Evolutionary conservation across 169 alveolate genomes (phyloP), one percentile per base, ranked within the genome.

Genomic region (Plasmodium cynomolgi): DNA sequence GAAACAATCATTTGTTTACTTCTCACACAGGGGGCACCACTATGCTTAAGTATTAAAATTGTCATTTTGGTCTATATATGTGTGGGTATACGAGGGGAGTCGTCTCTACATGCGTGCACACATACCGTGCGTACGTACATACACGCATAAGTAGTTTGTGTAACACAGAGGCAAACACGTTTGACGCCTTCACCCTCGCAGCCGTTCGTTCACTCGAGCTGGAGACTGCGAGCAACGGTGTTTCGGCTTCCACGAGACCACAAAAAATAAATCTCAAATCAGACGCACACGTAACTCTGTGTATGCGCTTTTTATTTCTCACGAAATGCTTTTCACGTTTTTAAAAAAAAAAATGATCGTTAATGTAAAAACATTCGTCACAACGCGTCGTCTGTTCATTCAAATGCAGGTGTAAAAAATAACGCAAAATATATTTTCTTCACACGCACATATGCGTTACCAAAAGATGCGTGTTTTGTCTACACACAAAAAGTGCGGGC

Each of bases 301-400:
- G 37, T 11, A 11, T 79, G 54, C 31, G 37, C 62, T 73, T 41
- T 81, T 62, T 62, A 1, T 62, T 7, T 81, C 75, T 41, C 79
- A 81, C 62, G 68, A 81, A 47, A 81, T 50, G 34, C 3, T 81
- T 50, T 41, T 81, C 50, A 26, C 26, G 20, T 33, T 81, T 81
- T 29, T 44, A 50, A 81, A 81, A 39, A 79, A 79, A 81, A 81
- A 81, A 81, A 50, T 81, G 17, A 23, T 47, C 6, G 62, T 50
- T 23, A n/a, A 50, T 23, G 50, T 50, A 81, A 47, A 62, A 81
- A 81, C 34, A 81, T 26, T 29, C 44, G 58, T 44, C 62, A 81
- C 77, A 81, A 81, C 79, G 15, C 54, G 34, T 26, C 73, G 75
- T 62, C 75, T 62, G 15, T 62, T 62, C 75, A 62, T 62, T 62